Percentiles rank a stretch among this genome's conserved stretches.
Evolutionary conservation across 441 rosid genomes (phyloP).

Genomic region (Populus hybrid): DNA sequence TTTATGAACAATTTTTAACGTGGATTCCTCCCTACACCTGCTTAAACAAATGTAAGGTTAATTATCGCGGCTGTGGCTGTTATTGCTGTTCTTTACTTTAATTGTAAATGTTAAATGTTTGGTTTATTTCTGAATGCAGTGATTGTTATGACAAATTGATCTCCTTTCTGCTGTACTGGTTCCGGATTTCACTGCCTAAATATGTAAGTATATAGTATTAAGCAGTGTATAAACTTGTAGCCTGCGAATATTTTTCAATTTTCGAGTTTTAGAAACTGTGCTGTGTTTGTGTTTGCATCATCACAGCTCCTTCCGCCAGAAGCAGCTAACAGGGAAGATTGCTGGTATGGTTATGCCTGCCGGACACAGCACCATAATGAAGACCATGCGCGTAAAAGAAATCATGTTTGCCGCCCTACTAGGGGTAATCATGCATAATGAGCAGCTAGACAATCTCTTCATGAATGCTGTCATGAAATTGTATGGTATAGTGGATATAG

Average conservation of each 20-base stretch:
- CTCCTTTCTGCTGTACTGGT: slow-evolving; percentile 84
- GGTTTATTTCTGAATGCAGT: slow-evolving; percentile 37
- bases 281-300: neutral
- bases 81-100: no score
- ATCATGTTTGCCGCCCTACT: slow-evolving; percentile 89
- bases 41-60: neutral
- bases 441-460: neutral
- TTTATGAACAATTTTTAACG: neutral
- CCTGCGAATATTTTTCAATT: neutral
- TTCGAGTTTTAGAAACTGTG: neutral
- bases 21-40: neutral
- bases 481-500: neutral
- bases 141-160: slow-evolving; percentile 75
- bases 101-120: neutral
- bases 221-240: neutral
- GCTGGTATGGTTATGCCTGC: slow-evolving; percentile 93
- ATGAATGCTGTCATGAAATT: neutral
- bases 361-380: slow-evolving; percentile 88
- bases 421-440: slow-evolving; percentile 35
- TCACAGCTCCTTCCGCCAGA: slow-evolving; percentile 54
- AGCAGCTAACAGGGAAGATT: slow-evolving; percentile 56
- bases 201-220: slow-evolving; percentile 36
- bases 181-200: slow-evolving; percentile 59
- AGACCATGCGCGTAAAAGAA: slow-evolving; percentile 81
- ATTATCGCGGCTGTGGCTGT: neutral